Percentiles rank a stretch among this genome's conserved stretches.
These are phyloP conservation scores for Taphrina communis DNA, from an alignment of 1,139 yeast species.

Conservation along the genomic window DNA sequence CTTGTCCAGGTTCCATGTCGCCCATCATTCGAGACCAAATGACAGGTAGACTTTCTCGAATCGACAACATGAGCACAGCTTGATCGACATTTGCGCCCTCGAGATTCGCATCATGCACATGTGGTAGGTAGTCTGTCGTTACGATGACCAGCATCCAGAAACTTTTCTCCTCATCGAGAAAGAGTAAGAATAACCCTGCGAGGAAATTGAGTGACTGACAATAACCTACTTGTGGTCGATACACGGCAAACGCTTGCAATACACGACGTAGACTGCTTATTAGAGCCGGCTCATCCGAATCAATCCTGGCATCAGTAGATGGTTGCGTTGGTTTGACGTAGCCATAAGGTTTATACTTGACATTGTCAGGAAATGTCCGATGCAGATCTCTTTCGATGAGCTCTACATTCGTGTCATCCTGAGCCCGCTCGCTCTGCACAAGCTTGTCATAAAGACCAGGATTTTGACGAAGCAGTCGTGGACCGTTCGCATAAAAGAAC, in stretches of 20 bases:
- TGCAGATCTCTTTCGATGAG: slow-evolving; percentile 91
- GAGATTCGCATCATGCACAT: slow-evolving; percentile 84
- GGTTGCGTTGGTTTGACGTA: slow-evolving; percentile 47
- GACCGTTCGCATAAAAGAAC: slow-evolving; percentile 85
- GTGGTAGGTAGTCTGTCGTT: slow-evolving; percentile 84
- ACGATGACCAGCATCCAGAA: slow-evolving; percentile 90
- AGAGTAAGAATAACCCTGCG: slow-evolving; percentile 80
- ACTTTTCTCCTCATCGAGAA: slow-evolving; percentile 80
- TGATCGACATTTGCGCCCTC: slow-evolving; percentile 97
- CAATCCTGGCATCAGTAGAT: slow-evolving; percentile 45
- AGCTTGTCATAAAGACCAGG: slow-evolving; percentile 70
- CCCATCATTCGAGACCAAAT: slow-evolving; percentile 66
- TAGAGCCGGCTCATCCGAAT: slow-evolving; percentile 56
- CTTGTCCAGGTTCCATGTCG: slow-evolving; percentile 51
- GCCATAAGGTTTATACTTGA: slow-evolving; percentile 62
- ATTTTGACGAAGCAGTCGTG: slow-evolving; percentile 53
- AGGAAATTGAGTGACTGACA: slow-evolving; percentile 93
- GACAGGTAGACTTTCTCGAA: slow-evolving; percentile 80
- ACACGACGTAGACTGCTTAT: slow-evolving; percentile 79
- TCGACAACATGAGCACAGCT: slow-evolving; percentile 87
- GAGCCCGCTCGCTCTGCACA: slow-evolving; percentile 60
- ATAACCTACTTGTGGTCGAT: slow-evolving; percentile 89
- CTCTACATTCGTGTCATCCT: slow-evolving; percentile 54
- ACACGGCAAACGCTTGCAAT: slow-evolving; percentile 79
- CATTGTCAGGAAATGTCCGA: slow-evolving; percentile 92